Evolutionary conservation across 2,329 filamentous ascomycete genomes (phyloP).

Genomic region (Ophiostoma piceae): DNA sequence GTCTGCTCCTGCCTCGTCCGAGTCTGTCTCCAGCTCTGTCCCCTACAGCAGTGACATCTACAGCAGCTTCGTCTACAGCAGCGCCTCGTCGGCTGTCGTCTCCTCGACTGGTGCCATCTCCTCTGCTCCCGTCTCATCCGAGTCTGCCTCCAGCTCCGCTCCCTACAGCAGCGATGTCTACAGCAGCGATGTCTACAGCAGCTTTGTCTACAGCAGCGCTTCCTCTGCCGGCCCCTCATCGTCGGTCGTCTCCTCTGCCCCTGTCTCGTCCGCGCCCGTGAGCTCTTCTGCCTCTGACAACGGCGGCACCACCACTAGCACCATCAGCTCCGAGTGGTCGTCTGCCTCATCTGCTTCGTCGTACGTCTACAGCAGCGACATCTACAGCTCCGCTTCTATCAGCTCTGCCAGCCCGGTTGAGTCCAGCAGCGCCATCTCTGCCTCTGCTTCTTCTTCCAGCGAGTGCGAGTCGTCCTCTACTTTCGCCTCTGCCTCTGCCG

Average conservation of each 20-base stretch:
- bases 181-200: not conserved
- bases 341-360: not conserved
- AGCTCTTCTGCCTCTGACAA: constrained; percentile 3
- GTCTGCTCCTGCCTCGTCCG: not conserved
- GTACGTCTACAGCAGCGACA: not conserved
- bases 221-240: not conserved
- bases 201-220: not conserved
- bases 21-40: not conserved
- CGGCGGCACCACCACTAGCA: constrained; percentile 8
- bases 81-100: not conserved
- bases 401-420: constrained; percentile 15
- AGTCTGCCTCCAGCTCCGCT: not conserved
- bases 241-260: not conserved
- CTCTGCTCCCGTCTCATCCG: not conserved
- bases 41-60: not conserved
- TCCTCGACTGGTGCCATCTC: not conserved
- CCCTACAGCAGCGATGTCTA: not conserved
- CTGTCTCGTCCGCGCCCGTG: not conserved
- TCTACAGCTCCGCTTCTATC: constrained; percentile 4
- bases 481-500: not conserved
- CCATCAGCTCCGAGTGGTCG: constrained; percentile 9
- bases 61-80: constrained; percentile 3
- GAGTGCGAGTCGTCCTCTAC: not conserved
- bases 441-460: not conserved
- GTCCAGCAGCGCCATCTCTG: constrained; percentile 2